phyloP scores from a whole-genome alignment of 805 yeast genomes.

The Candida pseudoglaebosa region DNA sequence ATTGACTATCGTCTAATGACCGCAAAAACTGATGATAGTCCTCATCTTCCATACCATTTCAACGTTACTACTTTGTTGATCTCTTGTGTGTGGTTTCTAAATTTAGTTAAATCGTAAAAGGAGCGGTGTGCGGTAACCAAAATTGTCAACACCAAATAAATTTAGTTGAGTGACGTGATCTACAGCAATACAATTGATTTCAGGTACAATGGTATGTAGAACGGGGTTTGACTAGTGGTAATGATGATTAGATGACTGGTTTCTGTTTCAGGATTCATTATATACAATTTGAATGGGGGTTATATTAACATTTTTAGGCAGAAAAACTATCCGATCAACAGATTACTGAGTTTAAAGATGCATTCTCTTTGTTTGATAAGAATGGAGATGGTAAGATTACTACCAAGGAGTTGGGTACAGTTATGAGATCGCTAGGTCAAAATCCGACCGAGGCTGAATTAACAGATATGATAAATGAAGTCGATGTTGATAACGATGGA shows the following conservation, averaged over 20 bases:
- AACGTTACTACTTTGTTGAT: neutral
- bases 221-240: too few species aligned
- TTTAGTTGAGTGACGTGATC: too few species aligned
- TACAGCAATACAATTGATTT: too few species aligned
- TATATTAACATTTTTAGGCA: constrained; percentile 43
- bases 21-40: constrained; percentile 12
- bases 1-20: constrained; percentile 17
- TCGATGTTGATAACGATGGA: constrained; percentile 93
- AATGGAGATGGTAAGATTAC: constrained; percentile 97
- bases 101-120: too few species aligned
- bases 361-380: constrained; percentile 93
- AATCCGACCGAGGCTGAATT: constrained; percentile 96
- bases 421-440: constrained; percentile 98
- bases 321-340: constrained; percentile 94
- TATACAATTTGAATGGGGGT: neutral
- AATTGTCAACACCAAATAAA: neutral
- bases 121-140: neutral
- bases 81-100: too few species aligned
- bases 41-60: constrained; percentile 3
- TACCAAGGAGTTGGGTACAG: constrained; percentile 93
- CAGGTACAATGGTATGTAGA: constrained; percentile 10
- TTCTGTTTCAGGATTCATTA: too few species aligned
- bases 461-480: constrained; percentile 95
- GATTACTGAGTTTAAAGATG: constrained; percentile 95
- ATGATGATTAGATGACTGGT: too few species aligned